Percentiles rank a stretch among this genome's conserved stretches.
Evolutionary conservation across 2,329 filamentous ascomycete genomes (phyloP).

Genomic region (Capronia coronata): DNA sequence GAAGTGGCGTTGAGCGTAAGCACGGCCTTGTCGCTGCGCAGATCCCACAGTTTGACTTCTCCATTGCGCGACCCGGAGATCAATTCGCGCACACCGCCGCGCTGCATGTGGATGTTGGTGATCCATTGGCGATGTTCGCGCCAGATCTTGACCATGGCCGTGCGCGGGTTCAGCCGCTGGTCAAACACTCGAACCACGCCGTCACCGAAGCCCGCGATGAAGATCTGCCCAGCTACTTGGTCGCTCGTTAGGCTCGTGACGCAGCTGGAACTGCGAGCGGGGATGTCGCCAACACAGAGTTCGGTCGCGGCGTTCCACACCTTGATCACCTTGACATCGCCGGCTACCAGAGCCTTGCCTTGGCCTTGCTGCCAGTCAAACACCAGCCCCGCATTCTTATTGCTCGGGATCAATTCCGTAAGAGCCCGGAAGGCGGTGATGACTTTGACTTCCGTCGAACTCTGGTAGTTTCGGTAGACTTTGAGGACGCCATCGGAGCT

Average conservation of each 20-base stretch:
- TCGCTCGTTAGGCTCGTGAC: slow-evolving; percentile 95
- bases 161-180: slow-evolving; percentile 72
- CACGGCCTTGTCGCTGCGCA: slow-evolving; percentile 61
- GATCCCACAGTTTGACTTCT: slow-evolving; percentile 93
- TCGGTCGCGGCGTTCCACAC: slow-evolving; percentile 95
- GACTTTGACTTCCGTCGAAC: slow-evolving; percentile 66
- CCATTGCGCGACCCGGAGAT: slow-evolving; percentile 86
- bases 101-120: slow-evolving; percentile 92
- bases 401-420: slow-evolving; percentile 88
- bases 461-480: slow-evolving; percentile 88
- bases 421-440: slow-evolving; percentile 87
- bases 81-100: slow-evolving; percentile 85
- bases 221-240: slow-evolving; percentile 94
- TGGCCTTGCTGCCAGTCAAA: slow-evolving; percentile 99
- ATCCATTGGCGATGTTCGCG: slow-evolving; percentile 95
- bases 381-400: slow-evolving; percentile 88
- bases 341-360: slow-evolving; percentile 87
- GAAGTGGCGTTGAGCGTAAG: slow-evolving; percentile 21
- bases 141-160: slow-evolving; percentile 94
- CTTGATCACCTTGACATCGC: slow-evolving; percentile 88
- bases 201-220: slow-evolving; percentile 93
- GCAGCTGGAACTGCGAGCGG: slow-evolving; percentile 86
- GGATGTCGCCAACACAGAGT: slow-evolving; percentile 80
- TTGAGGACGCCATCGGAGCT: slow-evolving; percentile 92
- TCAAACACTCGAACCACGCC: slow-evolving; percentile 93